These are phyloP conservation scores for Coccomyxa sp. DNA, from an alignment of 139 green algal species.

Conservation along the genomic window DNA sequence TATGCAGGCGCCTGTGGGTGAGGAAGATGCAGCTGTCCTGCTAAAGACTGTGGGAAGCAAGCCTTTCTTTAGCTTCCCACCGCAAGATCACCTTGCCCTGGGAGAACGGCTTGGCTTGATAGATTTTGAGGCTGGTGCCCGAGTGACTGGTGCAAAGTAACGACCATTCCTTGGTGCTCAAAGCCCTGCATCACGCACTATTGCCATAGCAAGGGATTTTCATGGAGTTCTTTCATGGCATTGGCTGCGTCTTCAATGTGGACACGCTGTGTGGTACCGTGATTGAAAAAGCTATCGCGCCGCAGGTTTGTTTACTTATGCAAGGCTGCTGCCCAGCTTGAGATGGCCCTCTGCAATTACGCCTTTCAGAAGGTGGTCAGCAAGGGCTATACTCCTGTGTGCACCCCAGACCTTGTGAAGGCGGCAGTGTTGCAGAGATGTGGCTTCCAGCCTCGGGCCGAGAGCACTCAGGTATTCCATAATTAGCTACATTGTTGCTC, in stretches of 20 bases:
- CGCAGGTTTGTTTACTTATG: constrained; percentile 95
- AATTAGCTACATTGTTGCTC: not conserved
- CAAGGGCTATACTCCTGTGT: constrained; percentile 83
- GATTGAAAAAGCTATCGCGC: too few relatives aligned
- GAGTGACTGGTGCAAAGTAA: constrained; percentile 10
- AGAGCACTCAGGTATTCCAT: constrained; percentile 92
- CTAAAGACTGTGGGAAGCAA: constrained; percentile 42
- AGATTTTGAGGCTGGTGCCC: constrained; percentile 79
- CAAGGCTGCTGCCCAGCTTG: constrained; percentile 85
- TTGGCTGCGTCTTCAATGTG: too few relatives aligned
- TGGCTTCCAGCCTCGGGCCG: constrained; percentile 91
- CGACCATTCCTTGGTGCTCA: constrained; percentile 31
- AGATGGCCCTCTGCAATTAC: constrained; percentile 93
- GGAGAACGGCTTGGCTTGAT: constrained; percentile 72
- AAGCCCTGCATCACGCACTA: too few relatives aligned
- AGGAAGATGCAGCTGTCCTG: constrained; percentile 66
- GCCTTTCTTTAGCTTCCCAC: constrained; percentile 66
- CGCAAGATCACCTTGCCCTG: constrained; percentile 78
- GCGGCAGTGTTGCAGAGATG: constrained; percentile 93
- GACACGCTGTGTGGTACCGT: too few relatives aligned
- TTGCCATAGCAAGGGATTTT: too few relatives aligned
- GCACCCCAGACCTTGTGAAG: constrained; percentile 93
- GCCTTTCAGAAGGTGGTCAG: constrained; percentile 63
- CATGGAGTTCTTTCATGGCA: too few relatives aligned
- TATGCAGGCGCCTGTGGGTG: constrained; percentile 59